A percentile compares a stretch with the other conserved stretches of the same genome.
Evolutionary conservation across 176 grass and related monocot species (phyloP).

Genomic region (Panicum miliaceum): DNA sequence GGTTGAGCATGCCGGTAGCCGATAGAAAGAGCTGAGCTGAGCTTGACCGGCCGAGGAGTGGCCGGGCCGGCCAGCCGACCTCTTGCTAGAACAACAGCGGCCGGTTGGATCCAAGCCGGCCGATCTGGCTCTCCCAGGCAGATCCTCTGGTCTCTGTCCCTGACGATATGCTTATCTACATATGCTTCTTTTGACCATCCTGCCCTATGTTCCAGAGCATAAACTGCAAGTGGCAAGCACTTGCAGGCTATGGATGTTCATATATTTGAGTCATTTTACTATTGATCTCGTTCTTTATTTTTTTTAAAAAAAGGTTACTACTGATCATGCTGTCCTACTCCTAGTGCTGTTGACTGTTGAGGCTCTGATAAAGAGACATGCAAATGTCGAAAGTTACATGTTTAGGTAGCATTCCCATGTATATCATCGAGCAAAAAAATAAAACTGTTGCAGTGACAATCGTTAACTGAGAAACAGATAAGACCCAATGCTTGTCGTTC

Average conservation of each 20-base stretch:
- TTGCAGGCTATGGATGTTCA: conserved; percentile 1
- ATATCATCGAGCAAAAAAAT: no score
- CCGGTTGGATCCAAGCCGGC: conserved; percentile 6
- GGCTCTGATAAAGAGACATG: conserved; percentile 35
- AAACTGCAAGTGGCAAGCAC: neutral
- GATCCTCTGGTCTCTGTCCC: neutral
- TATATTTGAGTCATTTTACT: neutral
- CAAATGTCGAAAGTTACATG: neutral
- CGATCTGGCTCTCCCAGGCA: conserved; percentile 11
- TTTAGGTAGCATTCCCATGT: neutral
- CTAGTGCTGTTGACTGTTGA: conserved; percentile 4
- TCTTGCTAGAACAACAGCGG: conserved; percentile 16
- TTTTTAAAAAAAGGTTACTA: no score
- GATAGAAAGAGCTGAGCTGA: neutral
- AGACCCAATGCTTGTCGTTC: conserved; percentile 3
- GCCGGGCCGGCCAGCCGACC: neutral
- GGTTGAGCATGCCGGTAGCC: neutral
- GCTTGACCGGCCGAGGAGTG: neutral
- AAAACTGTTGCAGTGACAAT: neutral
- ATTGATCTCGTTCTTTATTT: neutral
- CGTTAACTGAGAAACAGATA: neutral
- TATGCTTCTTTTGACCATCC: conserved; percentile 30
- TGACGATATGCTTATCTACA: neutral
- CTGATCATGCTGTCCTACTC: conserved; percentile 32
- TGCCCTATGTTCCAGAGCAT: neutral